phyloP scores from a whole-genome alignment of 2,329 filamentous ascomycete species.

The Pseudocercospora fijiensis region DNA sequence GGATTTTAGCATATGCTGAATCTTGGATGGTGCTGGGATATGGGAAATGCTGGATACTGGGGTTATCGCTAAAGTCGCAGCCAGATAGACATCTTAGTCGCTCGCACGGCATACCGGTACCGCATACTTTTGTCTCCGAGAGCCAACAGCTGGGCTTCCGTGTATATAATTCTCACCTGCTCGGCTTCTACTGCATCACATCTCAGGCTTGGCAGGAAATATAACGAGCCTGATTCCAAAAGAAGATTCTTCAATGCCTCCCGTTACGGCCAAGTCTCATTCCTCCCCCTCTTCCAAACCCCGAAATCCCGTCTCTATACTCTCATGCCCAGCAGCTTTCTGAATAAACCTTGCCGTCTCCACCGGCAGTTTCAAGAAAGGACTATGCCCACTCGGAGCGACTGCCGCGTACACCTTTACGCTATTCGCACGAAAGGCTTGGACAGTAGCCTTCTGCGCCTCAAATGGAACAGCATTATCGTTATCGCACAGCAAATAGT shows the following conservation, averaged over 20 bases:
- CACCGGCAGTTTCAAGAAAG: slow-evolving; percentile 16
- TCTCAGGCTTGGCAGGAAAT: slow-evolving; percentile 37
- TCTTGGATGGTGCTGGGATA: too few relatives aligned
- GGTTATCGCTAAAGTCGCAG: too few relatives aligned
- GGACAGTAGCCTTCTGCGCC: slow-evolving; percentile 9
- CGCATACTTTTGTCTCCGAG: slow-evolving; percentile 43
- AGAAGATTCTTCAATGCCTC: too few relatives aligned
- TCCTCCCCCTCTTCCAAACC: too few relatives aligned
- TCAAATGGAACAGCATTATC: slow-evolving; percentile 15
- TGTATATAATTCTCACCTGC: slow-evolving; percentile 38
- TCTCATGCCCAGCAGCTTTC: slow-evolving; percentile 9
- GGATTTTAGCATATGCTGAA: too few relatives aligned
- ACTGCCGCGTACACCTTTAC: slow-evolving; percentile 7
- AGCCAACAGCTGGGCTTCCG: slow-evolving; percentile 39
- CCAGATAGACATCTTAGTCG: background rate
- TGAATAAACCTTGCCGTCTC: slow-evolving; percentile 18
- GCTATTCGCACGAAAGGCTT: slow-evolving; percentile 10
- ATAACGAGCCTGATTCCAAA: background rate
- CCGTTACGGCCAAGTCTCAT: too few relatives aligned
- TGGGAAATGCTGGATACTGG: too few relatives aligned
- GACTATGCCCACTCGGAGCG: slow-evolving; percentile 17
- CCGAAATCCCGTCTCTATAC: slow-evolving; percentile 13
- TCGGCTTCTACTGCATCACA: slow-evolving; percentile 38
- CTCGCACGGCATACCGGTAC: slow-evolving; percentile 38
- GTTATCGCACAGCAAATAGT: slow-evolving; percentile 13